Base-by-base conservation (phyloP, 768 basidiomycete species). In the Artomyces pyxidatus region DNA sequence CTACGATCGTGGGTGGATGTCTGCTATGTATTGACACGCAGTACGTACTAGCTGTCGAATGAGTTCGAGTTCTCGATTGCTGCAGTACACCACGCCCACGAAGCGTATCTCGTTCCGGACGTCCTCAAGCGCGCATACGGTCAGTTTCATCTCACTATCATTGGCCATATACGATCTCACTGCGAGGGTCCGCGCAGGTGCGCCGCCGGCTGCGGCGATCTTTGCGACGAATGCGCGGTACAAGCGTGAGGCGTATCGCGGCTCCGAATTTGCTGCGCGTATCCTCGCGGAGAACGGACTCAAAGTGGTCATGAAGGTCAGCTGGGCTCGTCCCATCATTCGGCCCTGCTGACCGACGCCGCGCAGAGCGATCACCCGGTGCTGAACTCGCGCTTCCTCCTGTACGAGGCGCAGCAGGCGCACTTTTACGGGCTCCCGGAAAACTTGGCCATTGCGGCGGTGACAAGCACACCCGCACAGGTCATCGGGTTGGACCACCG, bases 61-160 rank as follows among this genome's bases (percentile, higher is more conserved):
- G 93, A 96, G 65, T 97, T 94, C 71, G 69, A 89, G 57, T 92
- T 91, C 60, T 75, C 80, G 1, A 72, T 93, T 25, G 78, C 85
- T 6, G 84, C 88, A 6, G 81, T 93, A 60, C 89, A 93, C 59
- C 85, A 89, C 60, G 93, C 91, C 7, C 83, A 89, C 47, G 91
- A 95, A 63, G 80, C 90, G 1, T 96, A 89, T 66, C 75, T 96
- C n/a, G 85, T 93, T 21, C 88, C 92, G 1, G 79, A 80, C 21
- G 67, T 85, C 4, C 67, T 97, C 52, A 94, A 91, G 65, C 70
- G 76, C 63, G 79, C 83, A 52, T 93, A 74, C 30, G 62, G 56
- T 58, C 17, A 35, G 4, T 28, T 50, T n/a, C 8, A 9, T 42
- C 37, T 23, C 37, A 16, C 42, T 17, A 45, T 42, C 23, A 10